A percentile compares a stretch with the other conserved stretches of the same genome.
Evolutionary conservation across 2,329 filamentous ascomycete species (phyloP).

Genomic region (Talaromyces pinophilus): DNA sequence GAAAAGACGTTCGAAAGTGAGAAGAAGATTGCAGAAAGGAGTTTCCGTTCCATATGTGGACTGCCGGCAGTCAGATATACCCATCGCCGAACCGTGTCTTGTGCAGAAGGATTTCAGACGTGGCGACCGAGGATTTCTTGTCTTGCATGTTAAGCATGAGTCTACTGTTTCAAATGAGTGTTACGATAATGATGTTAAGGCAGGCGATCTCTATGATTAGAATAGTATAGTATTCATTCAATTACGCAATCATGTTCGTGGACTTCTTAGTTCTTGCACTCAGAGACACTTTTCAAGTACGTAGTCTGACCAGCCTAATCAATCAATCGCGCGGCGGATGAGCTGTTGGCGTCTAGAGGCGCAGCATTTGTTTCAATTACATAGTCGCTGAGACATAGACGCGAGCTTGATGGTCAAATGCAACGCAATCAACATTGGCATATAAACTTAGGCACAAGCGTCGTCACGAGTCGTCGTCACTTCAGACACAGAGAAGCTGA

Average conservation of each 20-base stretch:
- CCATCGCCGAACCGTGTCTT: slow-evolving; percentile 19
- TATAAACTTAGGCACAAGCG: background rate
- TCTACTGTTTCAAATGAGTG: background rate
- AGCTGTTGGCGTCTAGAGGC: background rate
- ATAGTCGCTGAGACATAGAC: background rate
- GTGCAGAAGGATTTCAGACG: background rate
- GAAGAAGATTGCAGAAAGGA: background rate
- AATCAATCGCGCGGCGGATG: background rate
- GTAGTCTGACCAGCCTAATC: background rate
- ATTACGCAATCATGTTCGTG: background rate
- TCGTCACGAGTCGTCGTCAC: background rate
- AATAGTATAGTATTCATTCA: background rate
- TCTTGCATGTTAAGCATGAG: background rate
- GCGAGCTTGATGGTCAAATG: background rate
- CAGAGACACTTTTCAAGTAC: background rate
- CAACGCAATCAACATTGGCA: background rate
- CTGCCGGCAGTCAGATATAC: background rate
- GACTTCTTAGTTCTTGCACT: too few relatives aligned
- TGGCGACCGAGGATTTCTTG: slow-evolving; percentile 16
- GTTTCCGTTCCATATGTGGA: slow-evolving; percentile 8
- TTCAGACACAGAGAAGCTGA: background rate
- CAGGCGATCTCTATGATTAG: background rate
- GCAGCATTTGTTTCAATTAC: background rate
- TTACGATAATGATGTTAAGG: slow-evolving; percentile 8
- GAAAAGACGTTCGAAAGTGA: background rate